Base-by-base conservation (phyloP, 345 rosid genomes). In the Cardamine resedifolia region DNA sequence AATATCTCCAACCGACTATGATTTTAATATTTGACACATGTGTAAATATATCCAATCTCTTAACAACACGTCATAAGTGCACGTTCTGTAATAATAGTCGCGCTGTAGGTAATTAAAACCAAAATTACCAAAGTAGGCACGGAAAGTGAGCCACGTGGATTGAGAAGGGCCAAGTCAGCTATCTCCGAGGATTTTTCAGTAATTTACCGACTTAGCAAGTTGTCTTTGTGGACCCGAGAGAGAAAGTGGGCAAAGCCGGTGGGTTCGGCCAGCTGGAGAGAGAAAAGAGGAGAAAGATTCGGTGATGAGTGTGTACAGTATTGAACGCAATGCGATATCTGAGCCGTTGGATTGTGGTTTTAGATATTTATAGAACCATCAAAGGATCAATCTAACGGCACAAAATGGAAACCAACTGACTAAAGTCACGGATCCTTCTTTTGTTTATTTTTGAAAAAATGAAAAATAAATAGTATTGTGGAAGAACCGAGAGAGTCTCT, bases 1-100 rank as follows among this genome's bases (percentile, higher is more conserved):
- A 84, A 87, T 81, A 88, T 87, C 87, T 87, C 15, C 15, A 14
- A 67, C 73, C 74, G 69, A 43, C 74, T 44, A 1, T 2, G 15
- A 2, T 43, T 59, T 7, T 2, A 21, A 61, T 18, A 60, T 51
- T 33, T 47, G 30, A 28, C 68, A 58, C 6, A 14, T 48, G 1
- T 20, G 5, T 16, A 2, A 2, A 1, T 0, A 10, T 2, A 21
- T 41, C 76, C 50, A 77, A 49, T 77, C 9, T 1, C 3, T 5
- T 49, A 7, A 1, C 0, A 2, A 34, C 71, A 76, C 78, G 68
- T 68, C 61, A 60, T 14, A 2, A 30, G 10, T 23, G 1, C 41
- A 44, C n/a, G 38, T 18, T 43, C 1, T 21, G 5, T 44, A 23
- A 23, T 4, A 41, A 0, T 39, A 48, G 38, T 39, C 68, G 14